Evolutionary conservation across 352 stramenopile genomes (phyloP), one percentile per base, ranked within the genome.

Genomic region (Phytophthora kernoviae): DNA sequence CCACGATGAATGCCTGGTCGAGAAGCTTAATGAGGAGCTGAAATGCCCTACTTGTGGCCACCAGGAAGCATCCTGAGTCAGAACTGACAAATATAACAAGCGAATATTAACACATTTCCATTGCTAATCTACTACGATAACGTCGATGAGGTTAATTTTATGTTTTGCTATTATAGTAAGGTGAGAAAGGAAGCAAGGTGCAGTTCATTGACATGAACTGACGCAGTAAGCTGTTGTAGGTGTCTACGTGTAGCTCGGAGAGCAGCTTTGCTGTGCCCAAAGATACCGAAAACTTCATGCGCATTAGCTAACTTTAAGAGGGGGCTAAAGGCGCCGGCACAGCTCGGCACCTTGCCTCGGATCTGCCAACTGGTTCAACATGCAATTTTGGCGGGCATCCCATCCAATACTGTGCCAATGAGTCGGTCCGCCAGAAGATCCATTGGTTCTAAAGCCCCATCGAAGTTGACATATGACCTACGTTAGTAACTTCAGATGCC

Each of bases 1-100:
- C 63, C 80, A 92, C 62, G 80, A 92, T 60, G 78, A 89, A 47
- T 89, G 80, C 58, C 70, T 85, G 24, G 57, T 88, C 2, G 55
- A 65, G 18, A 86, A 82, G 55, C 65, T 90, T 34, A 92, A 90
- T 49, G 66, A 84, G 48, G 48, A 41, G 8, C 68, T 89, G 36
- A 34, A 67, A 24, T 92, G 82, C 37, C 78, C 80, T 7, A 83
- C 65, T 7, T 90, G 78, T 30, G 72, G 69, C 24, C 36, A 57
- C 47, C 47, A 68, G 36, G 64, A 77, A 37, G 9, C 20, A 1
- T 62, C 30, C 40, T 70, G 27, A 70, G 24, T 17, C 17, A 22
- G 7, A 20, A 34, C 34, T 21, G 14, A 50, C 12, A 10, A 50
- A 26, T 49, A 18, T 44, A 50, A 12, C 37, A 24, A 48, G 21